Conservation (phyloP, 306 rosid genomes). For the Albizia julibrissin region DNA sequence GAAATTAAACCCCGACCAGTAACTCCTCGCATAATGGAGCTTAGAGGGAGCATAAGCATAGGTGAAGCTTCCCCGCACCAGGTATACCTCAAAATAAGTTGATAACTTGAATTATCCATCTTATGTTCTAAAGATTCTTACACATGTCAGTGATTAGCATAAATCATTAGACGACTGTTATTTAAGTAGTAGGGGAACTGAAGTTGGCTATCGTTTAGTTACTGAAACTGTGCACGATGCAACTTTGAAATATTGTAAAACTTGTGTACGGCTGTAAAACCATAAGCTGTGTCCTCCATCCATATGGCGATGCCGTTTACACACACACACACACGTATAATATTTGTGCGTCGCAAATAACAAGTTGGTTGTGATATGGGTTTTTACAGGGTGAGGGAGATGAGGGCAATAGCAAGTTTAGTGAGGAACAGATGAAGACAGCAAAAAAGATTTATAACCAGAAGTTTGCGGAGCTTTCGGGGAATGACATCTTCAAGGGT, state of each 20-base stretch:
- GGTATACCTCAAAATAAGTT: constrained; percentile 50
- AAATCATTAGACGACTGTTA: background rate
- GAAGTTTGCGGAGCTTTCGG: constrained; percentile 80
- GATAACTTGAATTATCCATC: constrained; percentile 37
- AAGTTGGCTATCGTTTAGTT: background rate
- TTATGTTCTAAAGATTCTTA: background rate
- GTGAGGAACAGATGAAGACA: constrained; percentile 70
- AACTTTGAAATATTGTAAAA: background rate
- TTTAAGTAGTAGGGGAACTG: background rate
- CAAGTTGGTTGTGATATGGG: constrained; percentile 16
- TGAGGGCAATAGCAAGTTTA: constrained; percentile 35
- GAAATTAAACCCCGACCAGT: constrained; percentile 59
- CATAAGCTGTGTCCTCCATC: background rate
- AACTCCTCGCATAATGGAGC: constrained; percentile 45
- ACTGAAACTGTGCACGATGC: background rate
- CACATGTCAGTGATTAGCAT: background rate
- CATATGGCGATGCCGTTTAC: background rate
- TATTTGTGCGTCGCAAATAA: background rate
- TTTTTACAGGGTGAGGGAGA: constrained; percentile 45
- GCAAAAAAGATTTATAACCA: constrained; percentile 84
- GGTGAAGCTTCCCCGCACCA: constrained; percentile 53
- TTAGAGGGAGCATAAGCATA: constrained; percentile 49
- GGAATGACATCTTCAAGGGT: constrained; percentile 86
- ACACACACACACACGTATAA: background rate
- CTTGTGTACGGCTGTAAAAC: background rate